Base-by-base conservation (phyloP, 306 rosid genomes). In the Cyamopsis tetragonoloba region DNA sequence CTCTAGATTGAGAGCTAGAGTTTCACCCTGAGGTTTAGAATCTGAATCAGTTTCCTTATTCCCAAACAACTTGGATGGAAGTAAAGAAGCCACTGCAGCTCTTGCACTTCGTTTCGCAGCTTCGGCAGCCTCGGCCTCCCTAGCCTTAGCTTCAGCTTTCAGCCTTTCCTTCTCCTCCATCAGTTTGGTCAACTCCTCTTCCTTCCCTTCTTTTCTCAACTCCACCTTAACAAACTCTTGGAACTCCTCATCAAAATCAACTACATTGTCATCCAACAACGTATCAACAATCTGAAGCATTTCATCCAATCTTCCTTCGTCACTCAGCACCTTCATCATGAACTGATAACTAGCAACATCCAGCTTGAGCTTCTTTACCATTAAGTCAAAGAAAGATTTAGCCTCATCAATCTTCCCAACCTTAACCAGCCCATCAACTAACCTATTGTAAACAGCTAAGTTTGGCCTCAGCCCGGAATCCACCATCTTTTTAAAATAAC, bases 291-390 rank as follows among this genome's bases (percentile, higher is more conserved):
- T 90, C 41, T 84, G 84, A 63, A 93, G 84, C 65, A 93, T 82
- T 67, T 86, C 97, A 31, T 90, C 89, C 60, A 90, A 59, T 34
- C 87, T 80, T 58, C 95, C 95, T 0, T 28, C 82, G 11, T 90
- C 90, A 10, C 95, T 88, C 59, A 95, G 46, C 14, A 79, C 96
- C 85, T 90, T 88, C 88, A 90, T 83, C 76, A 90, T 86, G 68
- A 88, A 90, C 89, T 88, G 80, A 67, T 86, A 90, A 84, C 95
- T 81, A 2, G 85, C 68, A 74, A 78, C 83, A 70, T 95, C 96
- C 99, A 95, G 86, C 87, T 95, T 95, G 39, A 95, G 89, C 82
- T 95, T 95, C 83, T 82, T 85, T 72, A 85, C 99, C 99, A 95
- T 86, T 2, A 88, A 39, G 69, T 90, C 90, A 28, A 95, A 95